Base-by-base conservation (phyloP, 2,329 filamentous ascomycete genomes). In the Diaporthe eres region DNA sequence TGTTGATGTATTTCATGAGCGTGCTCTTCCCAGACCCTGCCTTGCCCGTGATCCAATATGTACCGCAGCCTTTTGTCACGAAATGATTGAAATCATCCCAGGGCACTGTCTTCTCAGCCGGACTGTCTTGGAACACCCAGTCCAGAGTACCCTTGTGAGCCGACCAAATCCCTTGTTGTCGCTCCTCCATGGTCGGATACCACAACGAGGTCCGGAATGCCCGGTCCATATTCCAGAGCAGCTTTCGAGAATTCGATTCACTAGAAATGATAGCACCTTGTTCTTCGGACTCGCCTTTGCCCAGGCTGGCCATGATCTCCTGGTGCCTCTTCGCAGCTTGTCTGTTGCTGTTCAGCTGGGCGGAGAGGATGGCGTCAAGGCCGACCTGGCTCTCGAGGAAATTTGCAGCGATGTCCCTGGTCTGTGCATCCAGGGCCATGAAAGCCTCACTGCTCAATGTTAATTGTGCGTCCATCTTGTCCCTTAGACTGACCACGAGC, bases 151-250 rank as follows among this genome's bases (percentile, higher is more conserved):
- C 61, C 7, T 67, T 13, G 44, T 67, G 28, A n/a, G 61, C 28
- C 7, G 28, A 67, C 61, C 28, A 67, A 8, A 51, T 67, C n/a
- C 44, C 61, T 51, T 67, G 61, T 34, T 67, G 9, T 34, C 61
- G 61, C 44, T 67, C 61, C 28, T 67, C 61, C 61, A 67, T 67
- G 0, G 61, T 67, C 10, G 61, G 61, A 28, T 67, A 67, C 61
- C 44, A 67, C 10, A 67, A 44, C 25, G 61, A 49, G 28, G 44
- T 67, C n/a, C 61, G 61, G 6, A 67, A 67, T 9, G 44, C 61
- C 3, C 28, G 28, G 19, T 67, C 61, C 44, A 67, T 67, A 6
- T 49, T 67, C 61, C 42, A 65, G 8, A 67, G 42, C 19, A 34
- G 8, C 4, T 42, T 51, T 42, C 17, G 49, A 19, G 61, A 34